Conservation (phyloP, 352 stramenopile genomes). For the Pythium volutum region DNA sequence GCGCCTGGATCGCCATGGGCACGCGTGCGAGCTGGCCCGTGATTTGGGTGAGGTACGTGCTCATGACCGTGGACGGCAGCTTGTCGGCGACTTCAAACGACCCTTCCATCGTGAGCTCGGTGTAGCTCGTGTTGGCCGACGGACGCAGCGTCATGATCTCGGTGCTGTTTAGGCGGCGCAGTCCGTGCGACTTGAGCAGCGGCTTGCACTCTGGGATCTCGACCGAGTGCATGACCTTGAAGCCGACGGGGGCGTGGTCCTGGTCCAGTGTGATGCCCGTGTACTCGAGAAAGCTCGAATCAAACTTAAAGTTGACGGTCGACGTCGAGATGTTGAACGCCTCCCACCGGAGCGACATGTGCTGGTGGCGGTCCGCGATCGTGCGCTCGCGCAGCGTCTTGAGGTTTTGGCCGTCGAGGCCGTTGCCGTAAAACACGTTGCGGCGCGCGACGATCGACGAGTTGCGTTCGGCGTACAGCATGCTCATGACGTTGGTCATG, state of each 20-base stretch:
- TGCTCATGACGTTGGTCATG: conserved; percentile 57
- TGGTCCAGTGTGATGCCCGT: conserved; percentile 58
- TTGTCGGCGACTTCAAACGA: conserved; percentile 38
- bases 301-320: conserved; percentile 45
- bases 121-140: conserved; percentile 41
- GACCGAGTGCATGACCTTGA: conserved; percentile 60
- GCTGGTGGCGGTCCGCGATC: conserved; percentile 44
- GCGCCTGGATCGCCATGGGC: conserved; percentile 49
- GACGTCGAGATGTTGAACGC: conserved; percentile 53
- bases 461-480: conserved; percentile 56
- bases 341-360: conserved; percentile 72
- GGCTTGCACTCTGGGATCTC: conserved; percentile 52
- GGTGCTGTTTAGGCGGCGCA: conserved; percentile 45
- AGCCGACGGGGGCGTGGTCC: conserved; percentile 51
- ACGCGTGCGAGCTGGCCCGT: conserved; percentile 41
- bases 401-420: conserved; percentile 58
- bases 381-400: conserved; percentile 47
- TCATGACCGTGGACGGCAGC: conserved; percentile 38
- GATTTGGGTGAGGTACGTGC: conserved; percentile 39
- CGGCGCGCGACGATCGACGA: conserved; percentile 40
- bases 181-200: conserved; percentile 60
- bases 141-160: conserved; percentile 51
- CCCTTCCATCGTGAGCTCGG: conserved; percentile 52
- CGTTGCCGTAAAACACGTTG: conserved; percentile 53
- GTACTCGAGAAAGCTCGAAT: conserved; percentile 76